Conservation (phyloP, 129 eudicot genomes). For the Centella asiatica region DNA sequence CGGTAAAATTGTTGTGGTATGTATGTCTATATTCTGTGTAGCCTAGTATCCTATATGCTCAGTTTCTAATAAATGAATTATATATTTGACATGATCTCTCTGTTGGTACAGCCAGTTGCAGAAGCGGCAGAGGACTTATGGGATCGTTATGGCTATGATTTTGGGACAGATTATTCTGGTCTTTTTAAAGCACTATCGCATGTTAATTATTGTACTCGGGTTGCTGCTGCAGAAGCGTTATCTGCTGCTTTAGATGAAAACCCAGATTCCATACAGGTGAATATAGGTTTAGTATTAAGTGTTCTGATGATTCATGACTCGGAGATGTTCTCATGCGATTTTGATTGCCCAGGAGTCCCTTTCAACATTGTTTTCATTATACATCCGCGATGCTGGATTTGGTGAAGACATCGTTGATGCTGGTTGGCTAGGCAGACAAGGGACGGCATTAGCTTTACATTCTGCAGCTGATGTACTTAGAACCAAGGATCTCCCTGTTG, state of each 20-base stretch:
- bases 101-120: conserved; percentile 65
- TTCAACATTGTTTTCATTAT: conserved; percentile 82
- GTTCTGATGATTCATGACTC: background rate
- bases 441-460: conserved; percentile 75
- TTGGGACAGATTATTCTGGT: conserved; percentile 90
- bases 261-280: conserved; percentile 92
- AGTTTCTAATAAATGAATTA: conserved; percentile 1
- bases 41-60: background rate
- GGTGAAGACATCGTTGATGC: conserved; percentile 57
- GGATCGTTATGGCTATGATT: conserved; percentile 86
- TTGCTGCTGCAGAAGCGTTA: conserved; percentile 94
- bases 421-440: conserved; percentile 98
- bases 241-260: conserved; percentile 96
- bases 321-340: conserved; percentile 11
- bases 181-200: conserved; percentile 84
- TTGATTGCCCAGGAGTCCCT: conserved; percentile 69
- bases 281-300: background rate
- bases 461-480: conserved; percentile 92
- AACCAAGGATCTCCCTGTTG: conserved; percentile 98
- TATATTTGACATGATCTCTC: background rate
- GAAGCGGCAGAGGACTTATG: conserved; percentile 91
- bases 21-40: too few relatives aligned
- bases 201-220: conserved; percentile 72
- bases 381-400: conserved; percentile 75
- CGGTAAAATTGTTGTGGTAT: too few relatives aligned